Evolutionary conservation across 192 early-diverging fungal species (phyloP), one percentile per base, ranked within the genome.

Genomic region (Dissophora ornata): DNA sequence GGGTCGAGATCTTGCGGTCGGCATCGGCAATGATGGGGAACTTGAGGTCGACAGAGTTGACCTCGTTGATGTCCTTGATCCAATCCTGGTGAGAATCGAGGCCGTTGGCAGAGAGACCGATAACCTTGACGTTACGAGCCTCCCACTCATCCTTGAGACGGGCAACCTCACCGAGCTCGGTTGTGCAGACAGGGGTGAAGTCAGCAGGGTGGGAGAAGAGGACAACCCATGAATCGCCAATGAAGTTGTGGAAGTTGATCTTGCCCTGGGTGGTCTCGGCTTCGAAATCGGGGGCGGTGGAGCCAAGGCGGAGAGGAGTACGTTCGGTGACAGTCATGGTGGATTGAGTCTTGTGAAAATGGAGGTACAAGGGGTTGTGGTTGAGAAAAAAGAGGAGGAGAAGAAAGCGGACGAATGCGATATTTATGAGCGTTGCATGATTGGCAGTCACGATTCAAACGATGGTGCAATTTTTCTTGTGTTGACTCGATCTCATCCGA

Each of bases 131-230:
- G 69, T 84, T 81, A 79, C 97, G 92, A 59, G 79, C 80, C 15
- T 82, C 83, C 79, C 92, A 99, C 79, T 98, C 88, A 34, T 84
- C 73, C 49, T 78, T 69, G 44, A 98, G 90, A 65, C 85, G 89
- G 64, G 96, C 95, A 24, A 97, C 95, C 25, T 88, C 90, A 52
- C 96, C 97, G 61, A 99, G 92, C 84, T 99, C 97, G 15, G 96
- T 97, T 32, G 96, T 97, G 86, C 97, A 97, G 25, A 97, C 96
- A 29, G 96, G 96, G 34, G 93, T 97, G 56, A 97, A 97, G 85
- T 97, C 95, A 57, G 95, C 97, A 15, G 97, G 97, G 79, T 99
- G 97, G 28, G 97, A 99, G 83, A 99, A 99, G n/a, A 99, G 90
- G 36, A 99, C 86, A 40, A 87, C 93, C 97, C 97, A 99, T 13